Percentiles rank a stretch among this genome's conserved stretches.
phyloP scores from a whole-genome alignment of 768 basidiomycete species.

The Chalciporus piperatus region DNA sequence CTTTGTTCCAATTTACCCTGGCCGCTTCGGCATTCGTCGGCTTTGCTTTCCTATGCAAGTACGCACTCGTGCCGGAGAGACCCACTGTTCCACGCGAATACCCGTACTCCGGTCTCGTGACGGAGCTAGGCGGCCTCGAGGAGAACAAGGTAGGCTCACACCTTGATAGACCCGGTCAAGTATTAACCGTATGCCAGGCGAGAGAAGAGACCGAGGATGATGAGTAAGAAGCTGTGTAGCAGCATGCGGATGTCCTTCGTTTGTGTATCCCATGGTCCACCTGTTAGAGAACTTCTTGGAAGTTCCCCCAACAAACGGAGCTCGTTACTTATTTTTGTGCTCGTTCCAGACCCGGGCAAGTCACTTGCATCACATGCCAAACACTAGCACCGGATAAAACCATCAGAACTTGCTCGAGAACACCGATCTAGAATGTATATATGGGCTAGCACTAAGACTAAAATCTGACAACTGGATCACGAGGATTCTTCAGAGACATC shows the following conservation, averaged over 20 bases:
- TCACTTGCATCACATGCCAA: no score
- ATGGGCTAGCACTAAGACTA: slow-evolving; percentile 1
- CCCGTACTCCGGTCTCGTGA: slow-evolving; percentile 71
- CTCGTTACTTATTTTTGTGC: neutral
- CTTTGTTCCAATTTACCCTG: slow-evolving; percentile 62
- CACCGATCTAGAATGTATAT: slow-evolving; percentile 3
- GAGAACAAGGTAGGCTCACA: slow-evolving; percentile 64
- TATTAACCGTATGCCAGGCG: slow-evolving; percentile 29
- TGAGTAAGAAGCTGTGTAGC: slow-evolving; percentile 30
- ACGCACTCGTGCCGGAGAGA: slow-evolving; percentile 52
- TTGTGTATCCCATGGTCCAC: neutral
- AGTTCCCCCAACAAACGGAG: slow-evolving; percentile 3
- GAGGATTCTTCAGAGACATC: slow-evolving; percentile 7
- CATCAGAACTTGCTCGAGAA: neutral
- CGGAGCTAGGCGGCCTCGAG: slow-evolving; percentile 75
- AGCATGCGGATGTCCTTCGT: neutral
- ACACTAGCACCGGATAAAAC: slow-evolving; percentile 1
- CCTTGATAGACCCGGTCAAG: neutral
- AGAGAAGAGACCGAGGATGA: slow-evolving; percentile 33
- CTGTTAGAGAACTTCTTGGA: neutral
- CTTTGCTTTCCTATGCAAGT: slow-evolving; percentile 59
- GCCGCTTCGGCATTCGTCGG: slow-evolving; percentile 61
- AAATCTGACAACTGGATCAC: slow-evolving; percentile 2
- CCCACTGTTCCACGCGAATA: slow-evolving; percentile 73
- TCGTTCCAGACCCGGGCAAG: neutral